Conservation (phyloP, 805 yeast genomes). For the Ogataea trehaloabstinens region DNA sequence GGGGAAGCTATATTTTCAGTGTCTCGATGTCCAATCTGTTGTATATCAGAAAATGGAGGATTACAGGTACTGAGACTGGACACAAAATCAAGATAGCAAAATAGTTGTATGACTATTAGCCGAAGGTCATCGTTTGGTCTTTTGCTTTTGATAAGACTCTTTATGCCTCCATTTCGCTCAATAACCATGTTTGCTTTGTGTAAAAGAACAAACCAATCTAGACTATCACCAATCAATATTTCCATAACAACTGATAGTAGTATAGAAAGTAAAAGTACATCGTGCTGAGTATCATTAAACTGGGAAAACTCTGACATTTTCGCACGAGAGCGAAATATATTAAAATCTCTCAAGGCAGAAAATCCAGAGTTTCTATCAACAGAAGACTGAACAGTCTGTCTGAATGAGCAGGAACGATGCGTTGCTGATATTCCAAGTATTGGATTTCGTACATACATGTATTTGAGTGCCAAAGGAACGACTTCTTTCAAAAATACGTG, state of each 20-base stretch:
- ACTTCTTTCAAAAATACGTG: constrained; percentile 24
- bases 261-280: constrained; percentile 20
- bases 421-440: constrained; percentile 29
- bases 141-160: constrained; percentile 9
- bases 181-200: constrained; percentile 24
- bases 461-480: constrained; percentile 23
- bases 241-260: constrained; percentile 26
- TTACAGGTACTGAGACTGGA: constrained; percentile 30
- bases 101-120: constrained; percentile 27
- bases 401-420: constrained; percentile 17
- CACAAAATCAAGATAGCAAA: constrained; percentile 30
- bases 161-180: constrained; percentile 26
- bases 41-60: constrained; percentile 23
- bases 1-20: constrained; percentile 6
- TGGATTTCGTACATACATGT: constrained; percentile 23
- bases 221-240: constrained; percentile 27
- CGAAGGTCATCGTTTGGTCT: constrained; percentile 11
- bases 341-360: constrained; percentile 14
- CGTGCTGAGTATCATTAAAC: constrained; percentile 12
- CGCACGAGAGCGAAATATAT: constrained; percentile 16
- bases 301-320: constrained; percentile 8
- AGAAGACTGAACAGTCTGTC: not conserved
- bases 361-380: constrained; percentile 3
- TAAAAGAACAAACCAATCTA: constrained; percentile 28
- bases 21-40: constrained; percentile 4